A percentile compares a stretch with the other conserved stretches of the same genome.
Evolutionary conservation across 2,329 filamentous ascomycete genomes (phyloP).

Genomic region (Botrytis squamosa): DNA sequence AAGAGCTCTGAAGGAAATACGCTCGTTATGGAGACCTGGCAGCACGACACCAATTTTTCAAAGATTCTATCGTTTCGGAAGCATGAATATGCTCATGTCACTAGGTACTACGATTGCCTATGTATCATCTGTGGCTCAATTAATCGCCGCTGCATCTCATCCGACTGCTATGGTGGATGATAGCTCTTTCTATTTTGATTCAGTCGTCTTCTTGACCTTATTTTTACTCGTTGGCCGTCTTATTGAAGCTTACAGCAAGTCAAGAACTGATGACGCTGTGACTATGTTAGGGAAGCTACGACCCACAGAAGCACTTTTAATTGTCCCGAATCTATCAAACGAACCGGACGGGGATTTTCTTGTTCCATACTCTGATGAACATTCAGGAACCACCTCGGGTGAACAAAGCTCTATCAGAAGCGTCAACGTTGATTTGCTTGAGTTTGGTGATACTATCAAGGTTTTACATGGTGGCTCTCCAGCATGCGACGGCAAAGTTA

Average conservation of each 20-base stretch:
- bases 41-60: slow-evolving; percentile 71
- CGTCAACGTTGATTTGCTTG: slow-evolving; percentile 56
- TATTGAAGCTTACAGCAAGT: slow-evolving; percentile 87
- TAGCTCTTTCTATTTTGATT: slow-evolving; percentile 77
- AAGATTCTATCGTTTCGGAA: slow-evolving; percentile 88
- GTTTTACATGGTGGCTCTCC: slow-evolving; percentile 80
- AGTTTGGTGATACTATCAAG: slow-evolving; percentile 70
- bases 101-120: slow-evolving; percentile 87
- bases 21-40: slow-evolving; percentile 71
- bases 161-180: slow-evolving; percentile 43
- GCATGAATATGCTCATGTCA: slow-evolving; percentile 94
- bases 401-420: slow-evolving; percentile 24
- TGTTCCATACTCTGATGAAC: slow-evolving; percentile 41
- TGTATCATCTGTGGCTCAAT: slow-evolving; percentile 74
- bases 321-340: slow-evolving; percentile 46
- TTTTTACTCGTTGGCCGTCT: slow-evolving; percentile 76
- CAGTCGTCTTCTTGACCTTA: slow-evolving; percentile 86
- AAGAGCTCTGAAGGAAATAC: slow-evolving; percentile 75
- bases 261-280: slow-evolving; percentile 84
- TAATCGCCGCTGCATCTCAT: slow-evolving; percentile 62
- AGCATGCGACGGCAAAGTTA: slow-evolving; percentile 73
- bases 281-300: slow-evolving; percentile 74
- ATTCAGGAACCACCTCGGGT: slow-evolving; percentile 8
- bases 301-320: slow-evolving; percentile 71
- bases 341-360: slow-evolving; percentile 48